Conservation (phyloP, 2,329 filamentous ascomycete genomes). For the Cladosporium austrohemisphaericum region DNA sequence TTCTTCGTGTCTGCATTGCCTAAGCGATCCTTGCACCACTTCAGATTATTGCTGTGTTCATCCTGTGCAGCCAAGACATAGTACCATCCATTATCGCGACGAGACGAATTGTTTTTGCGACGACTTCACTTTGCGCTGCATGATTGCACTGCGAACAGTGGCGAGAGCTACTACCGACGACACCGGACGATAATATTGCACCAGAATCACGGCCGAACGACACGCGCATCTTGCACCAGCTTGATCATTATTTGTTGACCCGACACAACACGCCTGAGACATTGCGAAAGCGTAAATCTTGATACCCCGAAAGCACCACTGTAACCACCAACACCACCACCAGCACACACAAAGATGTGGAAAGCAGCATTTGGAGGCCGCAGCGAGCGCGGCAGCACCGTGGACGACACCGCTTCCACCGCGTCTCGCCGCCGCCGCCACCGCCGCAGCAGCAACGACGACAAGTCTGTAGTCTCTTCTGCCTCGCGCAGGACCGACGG, state of each 20-base stretch:
- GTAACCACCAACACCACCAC: background rate
- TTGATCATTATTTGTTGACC: conserved; percentile 4
- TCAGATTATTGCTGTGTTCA: background rate
- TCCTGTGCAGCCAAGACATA: conserved; percentile 2
- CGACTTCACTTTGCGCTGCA: too few species aligned
- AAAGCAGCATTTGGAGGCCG: conserved; percentile 34
- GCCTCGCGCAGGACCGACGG: conserved; percentile 22
- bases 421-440: conserved; percentile 11
- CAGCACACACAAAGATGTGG: conserved; percentile 26
- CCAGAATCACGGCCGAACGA: conserved; percentile 11
- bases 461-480: conserved; percentile 23
- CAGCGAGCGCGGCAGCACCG: conserved; percentile 26
- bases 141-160: background rate
- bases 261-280: conserved; percentile 4
- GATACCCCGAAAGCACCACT: conserved; percentile 1
- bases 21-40: background rate
- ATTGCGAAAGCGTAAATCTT: conserved; percentile 1
- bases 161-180: conserved; percentile 2
- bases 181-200: conserved; percentile 3
- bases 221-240: conserved; percentile 2
- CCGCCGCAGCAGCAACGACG: conserved; percentile 21
- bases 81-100: conserved; percentile 1
- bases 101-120: conserved; percentile 10
- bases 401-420: conserved; percentile 24
- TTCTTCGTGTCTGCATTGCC: too few species aligned